Conservation (phyloP, 805 yeast genomes). For the Maudiozyma pseudohumilis region DNA sequence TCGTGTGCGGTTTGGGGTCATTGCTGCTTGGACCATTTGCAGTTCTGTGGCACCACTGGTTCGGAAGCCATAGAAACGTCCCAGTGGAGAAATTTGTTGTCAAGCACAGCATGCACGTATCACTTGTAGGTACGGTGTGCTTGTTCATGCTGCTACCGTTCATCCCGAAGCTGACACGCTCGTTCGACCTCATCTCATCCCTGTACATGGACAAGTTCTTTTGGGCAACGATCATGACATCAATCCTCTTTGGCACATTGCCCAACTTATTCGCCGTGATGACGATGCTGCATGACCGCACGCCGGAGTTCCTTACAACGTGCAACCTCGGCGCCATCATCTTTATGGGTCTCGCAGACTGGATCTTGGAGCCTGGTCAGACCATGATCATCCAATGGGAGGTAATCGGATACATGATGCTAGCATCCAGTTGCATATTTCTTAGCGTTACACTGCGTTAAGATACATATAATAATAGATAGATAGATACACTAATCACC, state of each 20-base stretch:
- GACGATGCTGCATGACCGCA: constrained; percentile 14
- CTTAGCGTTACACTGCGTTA: constrained; percentile 8
- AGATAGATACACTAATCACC: constrained; percentile 8
- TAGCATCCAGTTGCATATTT: constrained; percentile 19
- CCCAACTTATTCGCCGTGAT: constrained; percentile 21
- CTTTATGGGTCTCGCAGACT: constrained; percentile 24
- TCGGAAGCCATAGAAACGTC: constrained; percentile 7
- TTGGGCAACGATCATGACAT: constrained; percentile 10
- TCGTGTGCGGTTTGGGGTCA: constrained; percentile 28
- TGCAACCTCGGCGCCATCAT: constrained; percentile 23
- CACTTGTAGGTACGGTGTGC: constrained; percentile 18
- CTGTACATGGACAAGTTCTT: constrained; percentile 11
- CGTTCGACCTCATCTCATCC: constrained; percentile 7
- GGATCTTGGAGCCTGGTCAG: constrained; percentile 22
- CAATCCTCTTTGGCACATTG: constrained; percentile 18
- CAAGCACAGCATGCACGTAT: constrained; percentile 9
- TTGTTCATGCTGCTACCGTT: constrained; percentile 18
- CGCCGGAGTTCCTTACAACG: constrained; percentile 25
- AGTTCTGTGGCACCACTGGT: constrained; percentile 26
- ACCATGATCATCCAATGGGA: constrained; percentile 27
- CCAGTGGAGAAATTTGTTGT: constrained; percentile 1
- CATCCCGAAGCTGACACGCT: constrained; percentile 8
- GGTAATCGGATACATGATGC: constrained; percentile 23
- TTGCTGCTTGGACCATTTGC: constrained; percentile 27
- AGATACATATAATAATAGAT: neutral